phyloP scores from a whole-genome alignment of 139 green algal genomes.

The Micractinium sp. region DNA sequence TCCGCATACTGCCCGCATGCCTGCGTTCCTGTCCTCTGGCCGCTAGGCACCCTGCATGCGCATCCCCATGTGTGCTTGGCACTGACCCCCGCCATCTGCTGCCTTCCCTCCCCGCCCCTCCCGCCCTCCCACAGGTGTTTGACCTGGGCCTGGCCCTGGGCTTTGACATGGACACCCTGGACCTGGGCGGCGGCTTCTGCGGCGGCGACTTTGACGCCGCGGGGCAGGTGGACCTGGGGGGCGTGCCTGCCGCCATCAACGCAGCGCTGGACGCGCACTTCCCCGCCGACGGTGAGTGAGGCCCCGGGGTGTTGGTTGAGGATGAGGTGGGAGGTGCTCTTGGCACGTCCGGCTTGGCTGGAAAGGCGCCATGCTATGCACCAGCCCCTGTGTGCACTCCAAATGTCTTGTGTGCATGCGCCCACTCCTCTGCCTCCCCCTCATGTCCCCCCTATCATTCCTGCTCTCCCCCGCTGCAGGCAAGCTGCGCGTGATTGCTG shows the following conservation, averaged over 20 bases:
- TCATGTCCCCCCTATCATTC: neutral
- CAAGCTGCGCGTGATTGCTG: slow-evolving; percentile 83
- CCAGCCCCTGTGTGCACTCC: neutral
- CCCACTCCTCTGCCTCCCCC: neutral
- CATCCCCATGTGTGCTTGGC: too few relatives aligned
- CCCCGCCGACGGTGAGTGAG: slow-evolving; percentile 67
- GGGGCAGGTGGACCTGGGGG: slow-evolving; percentile 77
- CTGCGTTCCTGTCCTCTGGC: too few relatives aligned
- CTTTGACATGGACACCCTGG: slow-evolving; percentile 89
- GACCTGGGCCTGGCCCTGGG: slow-evolving; percentile 77
- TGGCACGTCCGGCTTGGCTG: neutral
- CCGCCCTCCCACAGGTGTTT: slow-evolving; percentile 59
- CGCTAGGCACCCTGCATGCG: neutral
- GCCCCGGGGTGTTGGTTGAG: neutral
- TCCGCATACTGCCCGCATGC: too few relatives aligned
- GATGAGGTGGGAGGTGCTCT: neutral
- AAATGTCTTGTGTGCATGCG: neutral
- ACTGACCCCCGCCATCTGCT: neutral
- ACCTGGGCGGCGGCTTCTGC: slow-evolving; percentile 97
- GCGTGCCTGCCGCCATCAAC: slow-evolving; percentile 87
- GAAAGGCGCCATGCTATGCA: neutral
- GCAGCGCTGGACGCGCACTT: slow-evolving; percentile 87
- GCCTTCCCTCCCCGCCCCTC: too few relatives aligned
- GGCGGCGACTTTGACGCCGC: slow-evolving; percentile 67
- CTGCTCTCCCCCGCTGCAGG: neutral